A percentile compares a stretch with the other conserved stretches of the same genome.
Conservation (phyloP, 208 protist species). For the Kentomonas sorsogonicus region DNA sequence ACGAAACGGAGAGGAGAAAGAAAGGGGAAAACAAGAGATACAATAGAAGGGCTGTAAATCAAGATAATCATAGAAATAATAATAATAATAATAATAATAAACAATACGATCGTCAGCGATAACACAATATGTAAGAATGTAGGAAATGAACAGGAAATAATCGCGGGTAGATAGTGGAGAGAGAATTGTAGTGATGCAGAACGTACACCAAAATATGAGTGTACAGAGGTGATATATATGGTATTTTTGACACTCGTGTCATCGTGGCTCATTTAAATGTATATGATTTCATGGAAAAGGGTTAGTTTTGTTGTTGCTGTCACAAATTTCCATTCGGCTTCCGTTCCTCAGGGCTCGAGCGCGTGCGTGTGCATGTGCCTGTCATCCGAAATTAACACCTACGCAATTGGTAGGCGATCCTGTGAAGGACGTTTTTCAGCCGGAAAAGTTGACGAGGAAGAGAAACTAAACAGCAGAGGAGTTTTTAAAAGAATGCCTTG, state of each 20-base stretch:
- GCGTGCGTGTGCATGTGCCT: background rate
- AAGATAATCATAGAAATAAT: background rate
- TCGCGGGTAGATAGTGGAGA: no score
- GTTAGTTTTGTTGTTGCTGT: no score
- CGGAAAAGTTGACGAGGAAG: slow-evolving; percentile 4
- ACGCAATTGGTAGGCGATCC: background rate
- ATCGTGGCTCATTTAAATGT: no score
- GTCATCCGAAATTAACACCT: background rate
- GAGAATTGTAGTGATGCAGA: no score
- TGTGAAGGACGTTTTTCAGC: background rate
- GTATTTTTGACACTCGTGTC: no score
- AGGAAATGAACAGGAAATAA: no score
- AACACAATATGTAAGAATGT: background rate
- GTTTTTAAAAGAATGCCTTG: background rate
- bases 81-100: background rate
- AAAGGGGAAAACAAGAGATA: slow-evolving; percentile 2
- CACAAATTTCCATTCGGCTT: no score
- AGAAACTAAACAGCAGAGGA: background rate
- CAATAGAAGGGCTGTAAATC: background rate
- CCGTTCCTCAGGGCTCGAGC: background rate
- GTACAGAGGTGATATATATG: no score
- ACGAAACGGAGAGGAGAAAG: background rate
- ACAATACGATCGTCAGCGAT: background rate
- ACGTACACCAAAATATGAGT: no score
- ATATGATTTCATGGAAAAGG: no score